Evolutionary conservation across 1,284 basidiomycete species (phyloP), one percentile per base, ranked within the genome.

Genomic region (Termitomyces sp.): DNA sequence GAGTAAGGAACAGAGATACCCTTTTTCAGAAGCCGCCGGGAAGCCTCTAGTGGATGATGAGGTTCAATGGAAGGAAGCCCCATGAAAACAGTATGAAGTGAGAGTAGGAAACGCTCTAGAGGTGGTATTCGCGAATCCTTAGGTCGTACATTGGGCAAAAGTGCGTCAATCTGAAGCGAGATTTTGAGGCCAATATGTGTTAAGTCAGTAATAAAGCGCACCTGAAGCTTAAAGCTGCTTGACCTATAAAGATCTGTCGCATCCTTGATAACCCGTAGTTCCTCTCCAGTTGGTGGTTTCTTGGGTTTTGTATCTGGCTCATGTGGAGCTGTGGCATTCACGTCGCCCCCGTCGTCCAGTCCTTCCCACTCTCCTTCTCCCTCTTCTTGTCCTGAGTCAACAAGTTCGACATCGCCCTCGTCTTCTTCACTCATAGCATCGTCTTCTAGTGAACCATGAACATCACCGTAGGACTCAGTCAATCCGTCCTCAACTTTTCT

Each of bases 201-300:
- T 11, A 6, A n/a, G 30, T 28, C 45, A 30, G 28, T 38, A 10
- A 9, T 14, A 14, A n/a, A 52, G 61, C 73, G 37, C 49, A 87
- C 88, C 75, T 93, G 87, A 7, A 93, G 75, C 66, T 91, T 93
- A 73, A 97, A 92, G 1, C 92, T 80, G 50, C 80, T 89, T 0
- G 91, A 94, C 61, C 81, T 78, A 65, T 88, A 92, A 14, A 97
- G 74, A 54, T 93, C 86, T 24, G 82, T 76, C 6, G 92, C 83
- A 64, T 91, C 82, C 65, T 86, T 88, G 56, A 93, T 84, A 5
- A 72, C 72, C 54, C 86, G 80, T 44, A 96, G 75, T 67, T 96
- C 92, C 55, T 86, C 78, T 34, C 84, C 83, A 18, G 80, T 81
- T 18, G 83, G 84, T 8, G 79, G 78, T 55, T 77, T 79, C 48